Evolutionary conservation across 1,139 yeast species (phyloP).

Genomic region (Scheffersomyces stambukii): DNA sequence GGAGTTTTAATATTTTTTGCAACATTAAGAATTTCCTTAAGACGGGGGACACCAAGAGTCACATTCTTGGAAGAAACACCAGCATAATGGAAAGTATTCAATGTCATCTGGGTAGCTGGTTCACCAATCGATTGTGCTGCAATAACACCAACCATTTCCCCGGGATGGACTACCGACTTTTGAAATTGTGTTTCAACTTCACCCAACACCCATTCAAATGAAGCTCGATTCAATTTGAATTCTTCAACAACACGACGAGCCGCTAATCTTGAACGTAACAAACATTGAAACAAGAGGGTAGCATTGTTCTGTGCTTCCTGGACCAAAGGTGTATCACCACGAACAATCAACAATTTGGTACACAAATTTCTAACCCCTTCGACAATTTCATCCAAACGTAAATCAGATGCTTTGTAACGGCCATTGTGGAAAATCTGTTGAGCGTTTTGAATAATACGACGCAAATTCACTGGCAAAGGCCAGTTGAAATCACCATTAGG

Average conservation of each 20-base stretch:
- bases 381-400: conserved; percentile 79
- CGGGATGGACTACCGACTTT: conserved; percentile 92
- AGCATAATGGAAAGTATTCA: conserved; percentile 99
- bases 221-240: conserved; percentile 74
- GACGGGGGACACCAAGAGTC: conserved; percentile 98
- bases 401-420: conserved; percentile 83
- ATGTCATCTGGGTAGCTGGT: conserved; percentile 99
- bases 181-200: conserved; percentile 92
- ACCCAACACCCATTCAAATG: conserved; percentile 95
- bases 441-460: conserved; percentile 95
- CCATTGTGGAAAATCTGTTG: conserved; percentile 96
- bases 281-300: conserved; percentile 82
- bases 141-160: conserved; percentile 99
- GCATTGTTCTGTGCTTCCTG: conserved; percentile 93
- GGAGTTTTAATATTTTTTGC: conserved; percentile 99
- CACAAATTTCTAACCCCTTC: conserved; percentile 68
- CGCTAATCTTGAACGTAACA: conserved; percentile 88
- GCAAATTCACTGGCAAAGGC: conserved; percentile 96
- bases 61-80: conserved; percentile 99
- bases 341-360: conserved; percentile 65
- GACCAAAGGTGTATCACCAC: conserved; percentile 74
- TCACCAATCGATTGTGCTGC: conserved; percentile 99
- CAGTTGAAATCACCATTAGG: conserved; percentile 92
- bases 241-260: conserved; percentile 90
- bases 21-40: conserved; percentile 97